Evolutionary conservation across 352 stramenopile species (phyloP).

Genomic region (Phytopythium vexans): DNA sequence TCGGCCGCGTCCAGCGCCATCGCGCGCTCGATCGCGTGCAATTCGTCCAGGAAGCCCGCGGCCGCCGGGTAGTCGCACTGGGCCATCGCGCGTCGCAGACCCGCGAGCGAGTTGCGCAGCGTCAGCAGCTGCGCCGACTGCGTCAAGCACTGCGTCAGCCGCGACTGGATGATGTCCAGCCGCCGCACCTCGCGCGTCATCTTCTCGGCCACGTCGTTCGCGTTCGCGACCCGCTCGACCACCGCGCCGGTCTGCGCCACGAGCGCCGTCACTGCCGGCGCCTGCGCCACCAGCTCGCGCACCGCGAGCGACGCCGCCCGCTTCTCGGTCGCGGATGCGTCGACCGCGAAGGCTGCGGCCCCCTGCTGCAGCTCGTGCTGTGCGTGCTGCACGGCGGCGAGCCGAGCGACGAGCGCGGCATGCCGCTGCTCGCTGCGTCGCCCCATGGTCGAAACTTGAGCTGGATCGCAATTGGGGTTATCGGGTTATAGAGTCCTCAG

Average conservation of each 20-base stretch:
- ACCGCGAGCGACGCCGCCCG: conserved; percentile 39
- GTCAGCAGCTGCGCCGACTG: conserved; percentile 71
- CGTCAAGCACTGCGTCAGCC: conserved; percentile 50
- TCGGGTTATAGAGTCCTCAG: background rate
- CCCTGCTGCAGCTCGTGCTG: conserved; percentile 35
- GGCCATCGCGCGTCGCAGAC: conserved; percentile 74
- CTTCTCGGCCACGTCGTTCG: conserved; percentile 87
- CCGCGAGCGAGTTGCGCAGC: conserved; percentile 74
- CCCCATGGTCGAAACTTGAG: conserved; percentile 6
- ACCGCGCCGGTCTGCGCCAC: conserved; percentile 75
- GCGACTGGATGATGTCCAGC: conserved; percentile 79
- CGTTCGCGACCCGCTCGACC: conserved; percentile 80
- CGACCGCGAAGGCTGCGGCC: conserved; percentile 33
- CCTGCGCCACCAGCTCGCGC: conserved; percentile 50
- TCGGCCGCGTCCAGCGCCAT: conserved; percentile 80
- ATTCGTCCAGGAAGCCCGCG: conserved; percentile 65
- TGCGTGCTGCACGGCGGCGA: conserved; percentile 42
- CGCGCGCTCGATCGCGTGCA: conserved; percentile 72
- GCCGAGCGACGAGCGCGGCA: conserved; percentile 51
- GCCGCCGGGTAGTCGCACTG: conserved; percentile 68
- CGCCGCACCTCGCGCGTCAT: conserved; percentile 85
- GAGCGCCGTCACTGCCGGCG: conserved; percentile 67
- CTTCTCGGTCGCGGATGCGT: conserved; percentile 47
- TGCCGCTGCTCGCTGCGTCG: conserved; percentile 43
- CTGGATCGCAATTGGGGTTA: background rate